phyloP scores from a whole-genome alignment of 1,284 basidiomycete species.

The Clitocybe nebularis region DNA sequence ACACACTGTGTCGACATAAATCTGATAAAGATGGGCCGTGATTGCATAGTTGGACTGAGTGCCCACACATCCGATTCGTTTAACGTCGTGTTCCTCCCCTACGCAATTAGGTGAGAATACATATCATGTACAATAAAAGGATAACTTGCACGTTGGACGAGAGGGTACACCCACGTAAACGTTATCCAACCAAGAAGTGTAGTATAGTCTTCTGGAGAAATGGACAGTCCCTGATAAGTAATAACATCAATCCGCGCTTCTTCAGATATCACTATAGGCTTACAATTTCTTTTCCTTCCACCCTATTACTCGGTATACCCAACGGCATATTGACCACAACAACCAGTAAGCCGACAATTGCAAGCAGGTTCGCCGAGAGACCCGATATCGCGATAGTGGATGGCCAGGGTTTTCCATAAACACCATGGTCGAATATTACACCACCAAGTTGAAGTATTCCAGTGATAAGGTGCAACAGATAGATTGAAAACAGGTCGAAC shows the following conservation, averaged over 20 bases:
- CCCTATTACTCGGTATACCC: slow-evolving; percentile 43
- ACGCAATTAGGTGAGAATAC: neutral
- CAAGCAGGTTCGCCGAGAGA: slow-evolving; percentile 40
- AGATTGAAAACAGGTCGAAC: slow-evolving; percentile 51
- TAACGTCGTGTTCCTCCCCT: slow-evolving; percentile 60
- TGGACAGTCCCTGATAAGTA: slow-evolving; percentile 39
- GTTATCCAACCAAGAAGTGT: slow-evolving; percentile 75
- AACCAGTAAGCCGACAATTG: slow-evolving; percentile 34
- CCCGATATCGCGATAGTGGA: slow-evolving; percentile 24
- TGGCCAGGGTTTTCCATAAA: slow-evolving; percentile 36
- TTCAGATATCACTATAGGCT: slow-evolving; percentile 13
- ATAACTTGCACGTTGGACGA: slow-evolving; percentile 48
- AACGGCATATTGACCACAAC: slow-evolving; percentile 56
- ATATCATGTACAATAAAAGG: neutral
- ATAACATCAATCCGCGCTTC: neutral
- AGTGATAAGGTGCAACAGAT: slow-evolving; percentile 37
- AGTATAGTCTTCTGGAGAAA: slow-evolving; percentile 74
- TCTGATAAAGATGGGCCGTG: slow-evolving; percentile 61
- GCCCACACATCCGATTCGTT: slow-evolving; percentile 70
- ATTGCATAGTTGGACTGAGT: slow-evolving; percentile 66
- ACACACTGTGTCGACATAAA: slow-evolving; percentile 44
- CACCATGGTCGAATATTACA: slow-evolving; percentile 40
- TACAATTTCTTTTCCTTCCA: slow-evolving; percentile 51
- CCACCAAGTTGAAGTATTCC: slow-evolving; percentile 45
- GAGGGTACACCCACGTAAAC: slow-evolving; percentile 73